Evolutionary conservation across 108 stramenopile species (phyloP).

Genomic region (Fistulifera pelliculosa): DNA sequence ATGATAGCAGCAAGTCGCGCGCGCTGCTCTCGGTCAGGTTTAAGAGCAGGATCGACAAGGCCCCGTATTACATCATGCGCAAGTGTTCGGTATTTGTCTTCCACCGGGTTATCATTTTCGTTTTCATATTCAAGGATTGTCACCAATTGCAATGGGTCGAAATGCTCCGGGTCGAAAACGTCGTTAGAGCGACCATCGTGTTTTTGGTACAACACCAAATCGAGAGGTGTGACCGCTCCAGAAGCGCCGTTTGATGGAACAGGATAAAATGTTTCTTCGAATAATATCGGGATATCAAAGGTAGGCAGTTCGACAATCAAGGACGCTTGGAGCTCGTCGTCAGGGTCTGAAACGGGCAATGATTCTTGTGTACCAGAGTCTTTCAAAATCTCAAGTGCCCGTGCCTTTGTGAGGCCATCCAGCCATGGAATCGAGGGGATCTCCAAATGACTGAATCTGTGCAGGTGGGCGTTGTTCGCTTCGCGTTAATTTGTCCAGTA

Average conservation of each 20-base stretch:
- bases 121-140: conserved; percentile 69
- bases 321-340: conserved; percentile 13
- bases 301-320: conserved; percentile 68
- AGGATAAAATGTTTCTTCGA: conserved; percentile 77
- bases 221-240: conserved; percentile 61
- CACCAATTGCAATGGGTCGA: conserved; percentile 28
- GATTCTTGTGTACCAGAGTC: conserved; percentile 10
- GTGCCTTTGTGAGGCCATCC: conserved; percentile 49
- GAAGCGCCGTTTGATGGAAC: conserved; percentile 45
- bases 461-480: conserved; percentile 11
- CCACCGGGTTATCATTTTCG: conserved; percentile 72
- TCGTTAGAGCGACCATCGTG: conserved; percentile 5
- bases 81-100: conserved; percentile 93
- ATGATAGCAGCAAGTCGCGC: conserved; percentile 75
- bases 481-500: conserved; percentile 31
- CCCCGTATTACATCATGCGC: conserved; percentile 90
- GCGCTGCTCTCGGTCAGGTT: conserved; percentile 85
- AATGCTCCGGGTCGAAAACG: conserved; percentile 11
- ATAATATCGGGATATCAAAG: conserved; percentile 65
- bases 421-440: conserved; percentile 61
- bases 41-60: conserved; percentile 89
- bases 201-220: conserved; percentile 50
- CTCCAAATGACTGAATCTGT: conserved; percentile 21
- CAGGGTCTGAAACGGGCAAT: conserved; percentile 10
- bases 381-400: conserved; percentile 28